Percentiles rank a stretch among this genome's conserved stretches.
Evolutionary conservation across 1,139 yeast species (phyloP).

Genomic region (Yamadazyma oceani): DNA sequence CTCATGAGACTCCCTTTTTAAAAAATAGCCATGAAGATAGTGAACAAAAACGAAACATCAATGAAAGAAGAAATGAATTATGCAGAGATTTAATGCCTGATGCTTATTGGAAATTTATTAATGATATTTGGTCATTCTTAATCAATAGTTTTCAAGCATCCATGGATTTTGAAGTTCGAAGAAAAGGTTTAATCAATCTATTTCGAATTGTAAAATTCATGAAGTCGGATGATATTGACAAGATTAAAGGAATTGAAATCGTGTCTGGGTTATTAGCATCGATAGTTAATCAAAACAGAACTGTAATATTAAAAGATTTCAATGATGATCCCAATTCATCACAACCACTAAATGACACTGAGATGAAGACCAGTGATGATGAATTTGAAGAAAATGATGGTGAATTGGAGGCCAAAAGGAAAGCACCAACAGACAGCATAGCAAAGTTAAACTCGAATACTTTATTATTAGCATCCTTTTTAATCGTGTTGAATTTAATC

Average conservation of each 20-base stretch:
- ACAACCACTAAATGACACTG: constrained; percentile 8
- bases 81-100: constrained; percentile 24
- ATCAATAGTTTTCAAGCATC: constrained; percentile 74
- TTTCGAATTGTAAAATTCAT: constrained; percentile 49
- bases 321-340: neutral
- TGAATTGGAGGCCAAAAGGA: no score
- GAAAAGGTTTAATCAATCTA: constrained; percentile 57
- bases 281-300: constrained; percentile 61
- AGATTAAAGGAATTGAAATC: constrained; percentile 24
- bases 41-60: constrained; percentile 26
- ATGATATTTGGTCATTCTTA: constrained; percentile 57
- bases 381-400: constrained; percentile 14
- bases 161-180: constrained; percentile 66
- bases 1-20: constrained; percentile 34
- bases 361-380: constrained; percentile 14
- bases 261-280: constrained; percentile 62
- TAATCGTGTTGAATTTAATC: constrained; percentile 14
- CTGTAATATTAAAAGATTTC: constrained; percentile 22
- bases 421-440: constrained; percentile 9
- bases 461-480: constrained; percentile 12
- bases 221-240: constrained; percentile 18
- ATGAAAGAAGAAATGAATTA: constrained; percentile 28
- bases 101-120: constrained; percentile 44
- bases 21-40: constrained; percentile 24
- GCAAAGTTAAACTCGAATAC: constrained; percentile 14